These are phyloP conservation scores for Spencermartinsiella europaea DNA, from an alignment of 805 yeast species.

Conservation along the genomic window DNA sequence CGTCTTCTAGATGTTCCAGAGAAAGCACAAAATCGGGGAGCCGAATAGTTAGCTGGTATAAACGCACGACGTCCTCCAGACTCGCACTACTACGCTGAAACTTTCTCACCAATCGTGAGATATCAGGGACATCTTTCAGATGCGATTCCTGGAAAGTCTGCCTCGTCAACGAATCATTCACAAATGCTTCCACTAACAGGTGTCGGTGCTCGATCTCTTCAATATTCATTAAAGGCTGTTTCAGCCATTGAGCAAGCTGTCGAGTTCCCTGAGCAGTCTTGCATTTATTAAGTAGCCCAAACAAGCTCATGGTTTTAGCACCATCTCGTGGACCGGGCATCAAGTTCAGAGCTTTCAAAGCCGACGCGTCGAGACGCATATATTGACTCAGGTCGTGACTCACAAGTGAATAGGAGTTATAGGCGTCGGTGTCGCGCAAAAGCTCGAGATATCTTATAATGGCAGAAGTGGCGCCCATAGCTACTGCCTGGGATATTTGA, in stretches of 20 bases:
- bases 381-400: constrained; percentile 70
- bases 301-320: constrained; percentile 56
- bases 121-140: constrained; percentile 73
- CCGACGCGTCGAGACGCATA: constrained; percentile 89
- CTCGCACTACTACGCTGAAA: constrained; percentile 50
- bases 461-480: constrained; percentile 63
- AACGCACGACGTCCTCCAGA: constrained; percentile 82
- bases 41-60: constrained; percentile 71
- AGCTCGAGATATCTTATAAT: constrained; percentile 64
- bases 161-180: constrained; percentile 66
- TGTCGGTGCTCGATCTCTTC: constrained; percentile 63
- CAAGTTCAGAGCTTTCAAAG: constrained; percentile 79
- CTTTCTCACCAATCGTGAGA: constrained; percentile 68
- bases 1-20: constrained; percentile 42
- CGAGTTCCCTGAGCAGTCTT: constrained; percentile 87
- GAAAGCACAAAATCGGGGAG: constrained; percentile 64
- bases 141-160: constrained; percentile 61
- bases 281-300: constrained; percentile 82
- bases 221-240: constrained; percentile 80
- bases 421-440: constrained; percentile 49
- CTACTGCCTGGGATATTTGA: constrained; percentile 40
- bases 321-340: constrained; percentile 57
- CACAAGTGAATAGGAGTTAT: constrained; percentile 48
- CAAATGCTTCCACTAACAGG: constrained; percentile 62
- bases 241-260: constrained; percentile 86